Percentiles rank a stretch among this genome's conserved stretches.
Conservation (phyloP, 75 land plant species). For the Ceratopteris richardii region DNA sequence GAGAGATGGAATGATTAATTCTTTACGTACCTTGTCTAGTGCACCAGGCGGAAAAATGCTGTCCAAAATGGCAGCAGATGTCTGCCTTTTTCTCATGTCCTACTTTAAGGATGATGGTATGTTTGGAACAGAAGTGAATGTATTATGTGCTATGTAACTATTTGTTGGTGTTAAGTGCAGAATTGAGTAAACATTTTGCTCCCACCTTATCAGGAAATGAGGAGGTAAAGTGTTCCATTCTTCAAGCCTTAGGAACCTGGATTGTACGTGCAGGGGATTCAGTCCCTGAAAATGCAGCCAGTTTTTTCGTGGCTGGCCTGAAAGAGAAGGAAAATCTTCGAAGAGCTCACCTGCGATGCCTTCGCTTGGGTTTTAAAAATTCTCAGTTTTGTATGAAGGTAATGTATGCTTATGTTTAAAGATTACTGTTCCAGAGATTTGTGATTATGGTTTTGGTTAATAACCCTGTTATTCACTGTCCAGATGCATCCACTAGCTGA, state of each 20-base stretch:
- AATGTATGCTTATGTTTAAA: too few relatives aligned
- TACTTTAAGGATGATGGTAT: slow-evolving; percentile 89
- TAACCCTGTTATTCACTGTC: slow-evolving; percentile 9
- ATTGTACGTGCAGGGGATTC: slow-evolving; percentile 40
- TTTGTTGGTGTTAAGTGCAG: background rate
- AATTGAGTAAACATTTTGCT: background rate
- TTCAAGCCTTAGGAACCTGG: slow-evolving; percentile 70
- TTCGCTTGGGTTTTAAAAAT: slow-evolving; percentile 54
- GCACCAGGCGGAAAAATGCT: slow-evolving; percentile 58
- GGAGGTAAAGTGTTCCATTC: slow-evolving; percentile 73
- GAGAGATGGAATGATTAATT: slow-evolving; percentile 72
- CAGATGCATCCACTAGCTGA: slow-evolving; percentile 62
- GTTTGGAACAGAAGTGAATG: background rate
- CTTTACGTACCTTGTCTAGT: slow-evolving; percentile 56
- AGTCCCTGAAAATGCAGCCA: slow-evolving; percentile 35
- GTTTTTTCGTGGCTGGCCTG: slow-evolving; percentile 64
- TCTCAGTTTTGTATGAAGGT: slow-evolving; percentile 40
- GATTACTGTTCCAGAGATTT: too few relatives aligned
- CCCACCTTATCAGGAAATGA: slow-evolving; percentile 59
- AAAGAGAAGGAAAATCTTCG: slow-evolving; percentile 87
- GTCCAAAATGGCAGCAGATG: slow-evolving; percentile 38
- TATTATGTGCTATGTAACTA: background rate
- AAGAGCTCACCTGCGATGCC: slow-evolving; percentile 75
- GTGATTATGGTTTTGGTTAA: background rate
- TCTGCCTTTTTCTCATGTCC: slow-evolving; percentile 49